Evolutionary conservation across 176 grass and related monocot species (phyloP).

Genomic region (Raddia guianensis): DNA sequence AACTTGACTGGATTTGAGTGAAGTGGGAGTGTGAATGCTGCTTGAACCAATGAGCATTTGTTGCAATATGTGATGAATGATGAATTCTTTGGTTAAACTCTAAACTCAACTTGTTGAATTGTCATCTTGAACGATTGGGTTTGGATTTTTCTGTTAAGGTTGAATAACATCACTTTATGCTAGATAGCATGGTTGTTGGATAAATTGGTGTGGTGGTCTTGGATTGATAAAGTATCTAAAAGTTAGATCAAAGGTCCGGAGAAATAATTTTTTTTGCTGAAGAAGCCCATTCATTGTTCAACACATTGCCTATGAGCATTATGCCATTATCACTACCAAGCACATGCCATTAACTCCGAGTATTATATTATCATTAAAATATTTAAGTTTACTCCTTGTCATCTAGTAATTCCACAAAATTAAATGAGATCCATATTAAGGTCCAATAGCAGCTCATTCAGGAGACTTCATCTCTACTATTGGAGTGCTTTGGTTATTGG

Average conservation of each 20-base stretch:
- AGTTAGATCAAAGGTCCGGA: background rate
- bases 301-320: background rate
- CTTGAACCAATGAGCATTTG: background rate
- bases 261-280: background rate
- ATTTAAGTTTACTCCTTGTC: background rate
- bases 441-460: background rate
- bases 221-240: background rate
- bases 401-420: background rate
- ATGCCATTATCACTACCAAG: constrained; percentile 1
- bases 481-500: background rate
- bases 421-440: background rate
- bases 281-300: constrained; percentile 1
- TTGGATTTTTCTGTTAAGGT: background rate
- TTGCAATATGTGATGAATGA: background rate
- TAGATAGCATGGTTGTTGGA: constrained; percentile 2
- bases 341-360: background rate
- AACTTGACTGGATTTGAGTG: background rate
- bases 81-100: background rate
- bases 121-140: background rate
- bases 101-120: background rate
- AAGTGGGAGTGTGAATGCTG: constrained; percentile 2
- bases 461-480: background rate
- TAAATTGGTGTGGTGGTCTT: background rate
- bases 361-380: background rate
- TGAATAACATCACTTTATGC: background rate